phyloP scores from a whole-genome alignment of 306 rosid species.

The Arachis stenosperma region DNA sequence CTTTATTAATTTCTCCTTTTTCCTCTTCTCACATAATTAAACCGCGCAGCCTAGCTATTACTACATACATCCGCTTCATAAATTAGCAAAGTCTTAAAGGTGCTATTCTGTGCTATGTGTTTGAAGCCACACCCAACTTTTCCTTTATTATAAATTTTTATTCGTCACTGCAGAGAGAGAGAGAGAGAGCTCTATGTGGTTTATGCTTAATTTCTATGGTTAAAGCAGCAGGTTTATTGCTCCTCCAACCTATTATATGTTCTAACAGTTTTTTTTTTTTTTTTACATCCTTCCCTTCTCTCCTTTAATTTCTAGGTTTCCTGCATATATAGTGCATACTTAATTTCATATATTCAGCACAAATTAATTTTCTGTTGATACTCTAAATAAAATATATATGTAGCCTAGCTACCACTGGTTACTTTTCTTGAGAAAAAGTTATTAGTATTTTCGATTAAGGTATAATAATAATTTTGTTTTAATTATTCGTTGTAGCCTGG shows the following conservation, averaged over 20 bases:
- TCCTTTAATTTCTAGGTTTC: neutral
- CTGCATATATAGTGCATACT: conserved; percentile 31
- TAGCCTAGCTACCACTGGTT: too few relatives aligned
- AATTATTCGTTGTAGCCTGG: too few relatives aligned
- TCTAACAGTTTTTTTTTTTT: conserved; percentile 51
- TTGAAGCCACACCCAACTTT: conserved; percentile 46
- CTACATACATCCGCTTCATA: conserved; percentile 43
- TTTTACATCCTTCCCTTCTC: neutral
- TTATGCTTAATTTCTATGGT: conserved; percentile 45
- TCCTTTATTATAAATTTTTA: conserved; percentile 41
- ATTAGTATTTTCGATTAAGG: too few relatives aligned
- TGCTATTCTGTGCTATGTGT: conserved; percentile 30
- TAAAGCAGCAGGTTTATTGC: conserved; percentile 69
- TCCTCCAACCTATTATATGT: conserved; percentile 31
- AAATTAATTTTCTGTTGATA: conserved; percentile 7
- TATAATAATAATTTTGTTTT: too few relatives aligned
- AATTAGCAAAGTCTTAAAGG: conserved; percentile 58
- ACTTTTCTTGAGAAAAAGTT: too few relatives aligned
- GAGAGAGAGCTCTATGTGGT: conserved; percentile 46
- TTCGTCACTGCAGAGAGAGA: conserved; percentile 51
- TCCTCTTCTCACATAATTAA: conserved; percentile 24
- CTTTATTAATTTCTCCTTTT: conserved; percentile 23
- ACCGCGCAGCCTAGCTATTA: conserved; percentile 39
- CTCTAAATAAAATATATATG: neutral
- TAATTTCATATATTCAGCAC: conserved; percentile 36